Conservation (phyloP, 768 basidiomycete genomes). For the Russula earlei region DNA sequence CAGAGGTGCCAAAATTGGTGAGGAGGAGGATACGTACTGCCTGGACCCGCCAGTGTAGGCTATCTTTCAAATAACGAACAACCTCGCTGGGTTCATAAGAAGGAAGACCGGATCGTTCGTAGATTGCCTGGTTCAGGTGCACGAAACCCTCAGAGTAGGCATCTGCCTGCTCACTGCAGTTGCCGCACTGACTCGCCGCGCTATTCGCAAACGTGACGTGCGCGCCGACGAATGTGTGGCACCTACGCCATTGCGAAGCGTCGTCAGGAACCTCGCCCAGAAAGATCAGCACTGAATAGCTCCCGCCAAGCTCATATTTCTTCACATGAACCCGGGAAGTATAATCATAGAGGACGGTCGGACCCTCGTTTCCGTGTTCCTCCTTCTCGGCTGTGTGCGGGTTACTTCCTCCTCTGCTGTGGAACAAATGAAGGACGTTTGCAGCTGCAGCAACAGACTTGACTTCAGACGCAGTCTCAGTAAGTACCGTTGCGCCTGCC, state of each 20-base stretch:
- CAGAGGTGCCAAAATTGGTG: too few species aligned
- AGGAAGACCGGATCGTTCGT: too few species aligned
- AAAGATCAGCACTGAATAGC: constrained; percentile 41
- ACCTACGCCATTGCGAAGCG: constrained; percentile 30
- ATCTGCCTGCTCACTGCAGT: too few species aligned
- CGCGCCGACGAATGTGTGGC: constrained; percentile 30
- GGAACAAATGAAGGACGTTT: background rate
- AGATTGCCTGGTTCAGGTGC: too few species aligned
- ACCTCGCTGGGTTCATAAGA: too few species aligned
- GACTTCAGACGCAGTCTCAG: background rate
- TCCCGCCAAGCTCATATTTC: constrained; percentile 35
- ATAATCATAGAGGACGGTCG: constrained; percentile 29
- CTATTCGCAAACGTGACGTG: too few species aligned
- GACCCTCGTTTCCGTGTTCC: background rate
- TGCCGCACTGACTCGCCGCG: too few species aligned
- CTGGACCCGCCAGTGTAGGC: too few species aligned
- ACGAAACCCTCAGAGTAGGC: too few species aligned
- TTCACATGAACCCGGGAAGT: constrained; percentile 33
- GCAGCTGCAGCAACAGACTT: background rate
- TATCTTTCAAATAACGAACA: too few species aligned
- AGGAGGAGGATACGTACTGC: too few species aligned
- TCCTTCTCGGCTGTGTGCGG: background rate
- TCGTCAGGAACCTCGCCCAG: constrained; percentile 34
- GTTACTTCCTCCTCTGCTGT: background rate
- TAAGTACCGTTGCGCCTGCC: background rate